A percentile compares a stretch with the other conserved stretches of the same genome.
phyloP scores from a whole-genome alignment of 2,329 filamentous ascomycete species.

The Saccharata proteae region DNA sequence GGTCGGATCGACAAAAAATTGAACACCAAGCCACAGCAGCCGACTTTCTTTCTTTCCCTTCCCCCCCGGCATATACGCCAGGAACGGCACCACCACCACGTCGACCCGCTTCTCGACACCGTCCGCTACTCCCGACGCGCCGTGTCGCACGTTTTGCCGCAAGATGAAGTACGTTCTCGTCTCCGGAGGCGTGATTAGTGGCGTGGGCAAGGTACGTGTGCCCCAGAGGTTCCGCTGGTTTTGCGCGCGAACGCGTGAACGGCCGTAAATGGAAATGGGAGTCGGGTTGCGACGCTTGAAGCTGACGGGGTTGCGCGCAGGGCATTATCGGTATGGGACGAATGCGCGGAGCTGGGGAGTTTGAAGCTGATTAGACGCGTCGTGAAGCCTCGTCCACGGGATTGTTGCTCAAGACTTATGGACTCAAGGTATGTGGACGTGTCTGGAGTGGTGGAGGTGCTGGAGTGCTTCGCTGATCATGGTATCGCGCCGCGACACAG shows the following conservation, averaged over 20 bases:
- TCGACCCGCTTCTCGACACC: no score
- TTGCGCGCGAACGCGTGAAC: no score
- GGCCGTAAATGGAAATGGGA: no score
- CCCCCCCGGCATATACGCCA: constrained; percentile 30
- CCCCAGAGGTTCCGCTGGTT: no score
- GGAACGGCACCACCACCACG: constrained; percentile 26
- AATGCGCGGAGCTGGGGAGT: constrained; percentile 1
- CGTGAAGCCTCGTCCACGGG: constrained; percentile 54
- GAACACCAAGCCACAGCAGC: constrained; percentile 16
- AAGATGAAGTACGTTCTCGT: constrained; percentile 75
- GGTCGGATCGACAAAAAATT: constrained; percentile 13
- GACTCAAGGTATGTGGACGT: constrained; percentile 54
- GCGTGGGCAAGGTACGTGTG: constrained; percentile 50
- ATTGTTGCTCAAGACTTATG: constrained; percentile 66
- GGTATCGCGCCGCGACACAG: constrained; percentile 21
- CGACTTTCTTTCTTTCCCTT: constrained; percentile 22
- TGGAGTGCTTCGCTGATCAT: constrained; percentile 5
- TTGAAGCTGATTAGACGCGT: constrained; percentile 19
- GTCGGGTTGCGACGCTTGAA: no score
- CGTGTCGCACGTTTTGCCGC: constrained; percentile 16
- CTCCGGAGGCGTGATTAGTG: constrained; percentile 59
- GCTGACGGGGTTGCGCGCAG: no score
- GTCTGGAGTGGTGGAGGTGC: constrained; percentile 2
- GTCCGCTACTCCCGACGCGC: no score
- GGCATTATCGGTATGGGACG: constrained; percentile 52